Conservation (phyloP, 345 rosid genomes). For the Punica granatum region DNA sequence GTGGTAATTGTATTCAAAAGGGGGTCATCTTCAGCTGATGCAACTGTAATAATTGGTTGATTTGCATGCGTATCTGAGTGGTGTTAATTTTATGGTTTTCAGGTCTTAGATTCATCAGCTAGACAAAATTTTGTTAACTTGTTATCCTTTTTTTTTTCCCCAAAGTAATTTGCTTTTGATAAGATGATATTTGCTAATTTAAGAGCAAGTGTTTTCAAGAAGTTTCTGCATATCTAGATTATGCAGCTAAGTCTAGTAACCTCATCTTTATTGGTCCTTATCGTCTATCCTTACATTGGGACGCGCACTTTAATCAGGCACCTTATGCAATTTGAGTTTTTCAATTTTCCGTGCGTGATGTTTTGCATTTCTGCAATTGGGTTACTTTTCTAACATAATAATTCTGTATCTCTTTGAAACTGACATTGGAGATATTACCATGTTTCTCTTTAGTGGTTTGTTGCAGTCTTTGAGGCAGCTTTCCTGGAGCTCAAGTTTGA, state of each 20-base stretch:
- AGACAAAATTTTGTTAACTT: background rate
- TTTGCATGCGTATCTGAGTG: background rate
- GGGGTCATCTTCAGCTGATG: background rate
- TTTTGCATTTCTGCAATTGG: background rate
- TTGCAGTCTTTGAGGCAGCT: conserved; percentile 3
- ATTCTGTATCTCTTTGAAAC: background rate
- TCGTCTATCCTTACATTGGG: too few relatives aligned
- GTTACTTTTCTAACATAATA: background rate
- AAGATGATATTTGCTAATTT: background rate
- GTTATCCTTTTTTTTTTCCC: background rate
- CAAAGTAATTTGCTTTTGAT: background rate
- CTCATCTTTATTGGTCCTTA: background rate
- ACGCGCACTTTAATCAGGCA: background rate
- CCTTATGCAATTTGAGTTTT: too few relatives aligned
- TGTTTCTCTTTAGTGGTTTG: conserved; percentile 1
- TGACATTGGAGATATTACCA: background rate
- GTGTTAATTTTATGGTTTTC: too few relatives aligned
- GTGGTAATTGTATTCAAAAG: background rate
- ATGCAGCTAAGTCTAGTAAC: background rate
- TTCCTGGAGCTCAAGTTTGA: conserved; percentile 1
- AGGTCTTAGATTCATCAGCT: background rate
- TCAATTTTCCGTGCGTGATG: too few relatives aligned
- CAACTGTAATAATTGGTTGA: background rate
- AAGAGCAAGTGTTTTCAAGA: background rate
- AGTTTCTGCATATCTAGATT: background rate